Evolutionary conservation across 805 yeast species (phyloP).

Genomic region (Lachancea fermentati): DNA sequence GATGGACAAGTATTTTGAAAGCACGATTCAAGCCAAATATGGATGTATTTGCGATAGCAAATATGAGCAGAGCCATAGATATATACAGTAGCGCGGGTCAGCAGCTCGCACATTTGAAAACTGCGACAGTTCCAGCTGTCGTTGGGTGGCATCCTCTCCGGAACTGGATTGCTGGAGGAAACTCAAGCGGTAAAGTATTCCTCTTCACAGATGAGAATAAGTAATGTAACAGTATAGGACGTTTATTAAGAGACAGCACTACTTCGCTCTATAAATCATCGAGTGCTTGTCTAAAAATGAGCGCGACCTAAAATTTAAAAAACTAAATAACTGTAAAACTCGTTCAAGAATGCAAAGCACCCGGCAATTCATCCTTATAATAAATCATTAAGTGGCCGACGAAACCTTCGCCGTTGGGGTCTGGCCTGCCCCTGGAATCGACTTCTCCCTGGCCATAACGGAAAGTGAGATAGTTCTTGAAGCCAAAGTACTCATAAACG

Average conservation of each 20-base stretch:
- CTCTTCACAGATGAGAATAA: slow-evolving; percentile 35
- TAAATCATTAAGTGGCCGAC: slow-evolving; percentile 30
- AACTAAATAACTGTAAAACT: slow-evolving; percentile 10
- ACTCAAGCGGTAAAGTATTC: slow-evolving; percentile 86
- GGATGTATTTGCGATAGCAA: slow-evolving; percentile 85
- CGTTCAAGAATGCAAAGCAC: slow-evolving; percentile 7
- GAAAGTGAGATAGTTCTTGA: slow-evolving; percentile 25
- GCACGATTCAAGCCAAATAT: slow-evolving; percentile 74
- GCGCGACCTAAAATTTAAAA: no score
- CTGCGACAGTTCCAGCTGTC: slow-evolving; percentile 94
- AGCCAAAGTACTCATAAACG: slow-evolving; percentile 34
- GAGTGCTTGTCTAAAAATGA: no score
- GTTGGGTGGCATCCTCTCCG: slow-evolving; percentile 74
- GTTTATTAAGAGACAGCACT: neutral
- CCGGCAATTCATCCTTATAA: slow-evolving; percentile 22
- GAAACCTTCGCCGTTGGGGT: slow-evolving; percentile 30
- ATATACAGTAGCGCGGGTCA: slow-evolving; percentile 71
- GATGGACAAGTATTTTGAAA: slow-evolving; percentile 92
- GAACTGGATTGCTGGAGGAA: slow-evolving; percentile 92
- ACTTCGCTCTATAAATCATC: no score
- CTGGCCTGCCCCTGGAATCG: slow-evolving; percentile 22
- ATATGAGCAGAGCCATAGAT: slow-evolving; percentile 87
- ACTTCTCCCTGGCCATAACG: slow-evolving; percentile 31
- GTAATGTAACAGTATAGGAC: neutral
- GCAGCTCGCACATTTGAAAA: slow-evolving; percentile 69